Evolutionary conservation across 1,284 basidiomycete genomes (phyloP).

Genomic region (Kwoniella shivajii): DNA sequence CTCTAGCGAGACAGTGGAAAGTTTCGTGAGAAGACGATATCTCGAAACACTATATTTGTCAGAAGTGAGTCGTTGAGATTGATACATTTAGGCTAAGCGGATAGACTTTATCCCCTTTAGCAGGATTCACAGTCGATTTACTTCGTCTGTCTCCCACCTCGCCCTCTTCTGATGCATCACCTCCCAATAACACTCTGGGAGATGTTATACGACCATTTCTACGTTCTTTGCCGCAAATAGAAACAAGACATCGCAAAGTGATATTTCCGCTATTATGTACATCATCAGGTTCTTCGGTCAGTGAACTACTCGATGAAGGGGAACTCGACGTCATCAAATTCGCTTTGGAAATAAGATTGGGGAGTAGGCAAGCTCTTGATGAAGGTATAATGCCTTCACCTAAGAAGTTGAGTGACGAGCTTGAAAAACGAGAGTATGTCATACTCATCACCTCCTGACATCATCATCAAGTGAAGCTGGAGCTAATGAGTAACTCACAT

Average conservation of each 20-base stretch:
- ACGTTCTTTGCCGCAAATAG: conserved; percentile 30
- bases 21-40: conserved; percentile 35
- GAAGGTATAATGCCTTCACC: conserved; percentile 21
- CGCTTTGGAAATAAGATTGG: conserved; percentile 27
- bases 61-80: conserved; percentile 27
- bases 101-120: conserved; percentile 34
- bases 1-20: conserved; percentile 14
- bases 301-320: conserved; percentile 1
- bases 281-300: neutral
- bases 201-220: conserved; percentile 20
- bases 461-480: neutral
- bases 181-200: neutral
- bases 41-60: conserved; percentile 43
- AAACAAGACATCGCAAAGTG: conserved; percentile 32
- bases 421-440: conserved; percentile 48
- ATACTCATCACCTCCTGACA: no score
- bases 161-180: neutral
- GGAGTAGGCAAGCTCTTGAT: conserved; percentile 26
- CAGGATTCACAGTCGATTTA: conserved; percentile 33
- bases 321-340: conserved; percentile 26
- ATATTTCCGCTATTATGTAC: conserved; percentile 25
- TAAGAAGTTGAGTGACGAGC: conserved; percentile 33
- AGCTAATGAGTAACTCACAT: neutral
- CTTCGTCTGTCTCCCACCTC: conserved; percentile 10
- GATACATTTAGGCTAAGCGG: neutral